Conservation (phyloP, 306 rosid species). For the Myrica gale region DNA sequence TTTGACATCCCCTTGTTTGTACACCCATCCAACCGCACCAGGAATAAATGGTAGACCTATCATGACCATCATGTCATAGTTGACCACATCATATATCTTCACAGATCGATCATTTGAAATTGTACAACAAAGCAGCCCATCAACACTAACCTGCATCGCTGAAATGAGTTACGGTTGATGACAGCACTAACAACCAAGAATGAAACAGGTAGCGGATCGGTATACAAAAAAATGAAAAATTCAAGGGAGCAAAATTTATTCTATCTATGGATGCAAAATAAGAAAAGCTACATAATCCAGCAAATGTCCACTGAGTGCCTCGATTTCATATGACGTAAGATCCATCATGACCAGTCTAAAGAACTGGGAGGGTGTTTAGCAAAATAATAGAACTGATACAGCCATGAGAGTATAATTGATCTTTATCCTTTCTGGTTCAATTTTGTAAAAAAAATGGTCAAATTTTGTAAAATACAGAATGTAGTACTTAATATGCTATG, state of each 20-base stretch:
- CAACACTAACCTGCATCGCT: conserved; percentile 88
- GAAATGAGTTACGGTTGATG: conserved; percentile 64
- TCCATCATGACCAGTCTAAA: background rate
- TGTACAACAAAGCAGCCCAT: conserved; percentile 95
- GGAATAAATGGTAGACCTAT: conserved; percentile 70
- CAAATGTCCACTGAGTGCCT: background rate
- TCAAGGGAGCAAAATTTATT: background rate
- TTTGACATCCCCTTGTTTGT: conserved; percentile 92
- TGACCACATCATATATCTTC: conserved; percentile 92
- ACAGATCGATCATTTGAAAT: conserved; percentile 83
- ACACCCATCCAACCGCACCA: conserved; percentile 97
- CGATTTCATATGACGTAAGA: background rate
- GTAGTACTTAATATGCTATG: background rate
- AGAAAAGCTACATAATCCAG: background rate
- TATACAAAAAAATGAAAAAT: conserved; percentile 12
- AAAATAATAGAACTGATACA: background rate
- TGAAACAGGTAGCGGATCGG: conserved; percentile 6
- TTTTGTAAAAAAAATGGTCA: background rate
- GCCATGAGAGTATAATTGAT: background rate
- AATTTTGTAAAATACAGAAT: background rate
- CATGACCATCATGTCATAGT: conserved; percentile 99
- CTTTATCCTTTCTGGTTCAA: background rate
- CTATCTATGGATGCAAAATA: background rate
- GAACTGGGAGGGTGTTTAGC: background rate
- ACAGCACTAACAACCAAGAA: conserved; percentile 32